phyloP scores from a whole-genome alignment of 2,329 filamentous ascomycete genomes.

The Diaporthe sp. region DNA sequence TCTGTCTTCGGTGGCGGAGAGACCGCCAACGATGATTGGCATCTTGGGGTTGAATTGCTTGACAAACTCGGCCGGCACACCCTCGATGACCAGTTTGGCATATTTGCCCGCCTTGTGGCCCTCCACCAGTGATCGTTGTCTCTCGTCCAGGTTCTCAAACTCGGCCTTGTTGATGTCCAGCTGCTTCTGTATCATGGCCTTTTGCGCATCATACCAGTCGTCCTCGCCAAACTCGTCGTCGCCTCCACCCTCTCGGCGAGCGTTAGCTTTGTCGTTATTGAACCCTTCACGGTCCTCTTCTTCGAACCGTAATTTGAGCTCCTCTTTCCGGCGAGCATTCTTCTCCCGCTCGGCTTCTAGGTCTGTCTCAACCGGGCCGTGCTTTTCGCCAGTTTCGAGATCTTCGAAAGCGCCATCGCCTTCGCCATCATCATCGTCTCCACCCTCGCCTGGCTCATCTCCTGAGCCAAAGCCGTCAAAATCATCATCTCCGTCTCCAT shows the following conservation, averaged over 20 bases:
- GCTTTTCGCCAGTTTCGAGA: constrained; percentile 81
- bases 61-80: constrained; percentile 92
- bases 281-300: constrained; percentile 98
- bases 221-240: constrained; percentile 93
- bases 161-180: constrained; percentile 96
- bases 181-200: constrained; percentile 94
- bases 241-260: constrained; percentile 76
- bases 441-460: constrained; percentile 60
- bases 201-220: constrained; percentile 98
- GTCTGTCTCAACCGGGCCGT: constrained; percentile 59
- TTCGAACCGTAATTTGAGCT: constrained; percentile 93
- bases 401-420: constrained; percentile 73
- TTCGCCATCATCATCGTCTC: constrained; percentile 62
- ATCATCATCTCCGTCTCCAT: constrained; percentile 56
- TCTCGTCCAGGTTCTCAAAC: constrained; percentile 88
- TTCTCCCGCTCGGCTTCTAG: constrained; percentile 91
- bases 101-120: constrained; percentile 95
- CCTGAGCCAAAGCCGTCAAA: constrained; percentile 50
- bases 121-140: constrained; percentile 86
- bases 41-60: constrained; percentile 84
- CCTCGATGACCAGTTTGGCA: constrained; percentile 89
- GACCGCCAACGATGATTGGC: constrained; percentile 91
- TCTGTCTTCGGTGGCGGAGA: constrained; percentile 92
- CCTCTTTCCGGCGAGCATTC: constrained; percentile 94
- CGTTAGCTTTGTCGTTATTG: constrained; percentile 87